A percentile compares a stretch with the other conserved stretches of the same genome.
These are phyloP conservation scores for Crithidia brevicula DNA, from an alignment of 208 protist species.

Conservation along the genomic window DNA sequence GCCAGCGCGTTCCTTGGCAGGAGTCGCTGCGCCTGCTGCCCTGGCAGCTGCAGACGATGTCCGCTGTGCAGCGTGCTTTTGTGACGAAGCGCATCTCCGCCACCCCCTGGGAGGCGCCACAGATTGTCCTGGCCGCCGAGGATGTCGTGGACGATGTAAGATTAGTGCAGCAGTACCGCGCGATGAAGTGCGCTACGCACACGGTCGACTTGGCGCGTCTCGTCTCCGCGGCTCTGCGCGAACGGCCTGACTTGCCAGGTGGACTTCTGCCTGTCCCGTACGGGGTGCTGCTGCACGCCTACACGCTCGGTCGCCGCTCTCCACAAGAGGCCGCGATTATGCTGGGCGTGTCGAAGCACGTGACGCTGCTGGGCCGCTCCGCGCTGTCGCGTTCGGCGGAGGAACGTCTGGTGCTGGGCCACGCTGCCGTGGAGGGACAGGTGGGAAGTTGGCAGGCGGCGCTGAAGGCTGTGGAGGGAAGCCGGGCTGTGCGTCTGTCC, in stretches of 20 bases:
- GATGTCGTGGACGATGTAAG: constrained; percentile 29
- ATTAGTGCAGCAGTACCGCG: constrained; percentile 35
- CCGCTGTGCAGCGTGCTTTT: constrained; percentile 37
- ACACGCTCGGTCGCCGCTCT: constrained; percentile 35
- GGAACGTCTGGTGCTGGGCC: constrained; percentile 56
- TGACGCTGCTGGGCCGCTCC: constrained; percentile 41
- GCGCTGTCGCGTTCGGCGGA: constrained; percentile 27
- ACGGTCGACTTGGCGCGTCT: constrained; percentile 57
- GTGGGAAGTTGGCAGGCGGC: constrained; percentile 51
- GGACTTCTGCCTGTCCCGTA: constrained; percentile 66
- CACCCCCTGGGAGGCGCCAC: constrained; percentile 28
- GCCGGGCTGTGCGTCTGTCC: constrained; percentile 58
- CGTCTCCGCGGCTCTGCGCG: constrained; percentile 52
- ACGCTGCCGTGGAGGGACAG: constrained; percentile 44
- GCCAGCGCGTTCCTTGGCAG: constrained; percentile 55
- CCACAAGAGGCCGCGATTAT: constrained; percentile 43
- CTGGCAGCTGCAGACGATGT: constrained; percentile 47
- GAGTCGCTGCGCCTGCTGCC: constrained; percentile 44
- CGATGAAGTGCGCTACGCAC: constrained; percentile 31
- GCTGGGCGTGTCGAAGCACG: constrained; percentile 42
- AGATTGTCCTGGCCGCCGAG: constrained; percentile 38
- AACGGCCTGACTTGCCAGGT: constrained; percentile 46
- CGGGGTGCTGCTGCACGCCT: constrained; percentile 51
- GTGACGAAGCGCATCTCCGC: constrained; percentile 2
- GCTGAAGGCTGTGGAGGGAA: constrained; percentile 41